A percentile compares a stretch with the other conserved stretches of the same genome.
phyloP scores from a whole-genome alignment of 225 moss, liverwort and hornwort genomes.

The Physcomitrellopsis africana region DNA sequence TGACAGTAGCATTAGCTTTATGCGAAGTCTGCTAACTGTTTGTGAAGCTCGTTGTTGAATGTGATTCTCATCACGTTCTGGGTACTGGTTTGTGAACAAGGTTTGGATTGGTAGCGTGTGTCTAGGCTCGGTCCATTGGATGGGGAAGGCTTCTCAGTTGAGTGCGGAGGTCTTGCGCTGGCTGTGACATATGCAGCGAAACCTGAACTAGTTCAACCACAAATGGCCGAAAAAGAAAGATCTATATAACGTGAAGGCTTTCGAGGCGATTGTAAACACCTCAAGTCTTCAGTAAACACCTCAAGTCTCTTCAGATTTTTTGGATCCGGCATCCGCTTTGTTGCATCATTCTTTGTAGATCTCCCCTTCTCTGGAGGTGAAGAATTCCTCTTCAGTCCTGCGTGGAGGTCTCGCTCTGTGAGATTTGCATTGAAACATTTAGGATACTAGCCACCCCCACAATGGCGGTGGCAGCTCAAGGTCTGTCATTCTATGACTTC shows the following conservation, averaged over 20 bases:
- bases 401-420: constrained; percentile 31
- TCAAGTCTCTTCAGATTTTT: constrained; percentile 24
- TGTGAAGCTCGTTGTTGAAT: neutral
- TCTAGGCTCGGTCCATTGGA: neutral
- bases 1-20: no score
- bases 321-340: constrained; percentile 17
- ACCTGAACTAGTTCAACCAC: constrained; percentile 11
- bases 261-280: constrained; percentile 23
- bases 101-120: neutral
- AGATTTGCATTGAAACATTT: neutral
- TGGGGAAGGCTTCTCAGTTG: neutral
- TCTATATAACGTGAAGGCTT: constrained; percentile 25
- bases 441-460: neutral
- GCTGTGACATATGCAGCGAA: no score
- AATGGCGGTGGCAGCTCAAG: constrained; percentile 36
- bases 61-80: constrained; percentile 34
- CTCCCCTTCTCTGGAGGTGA: constrained; percentile 41
- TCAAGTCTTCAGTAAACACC: no score
- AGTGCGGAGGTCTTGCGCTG: neutral
- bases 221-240: constrained; percentile 61
- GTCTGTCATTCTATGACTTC: constrained; percentile 36
- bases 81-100: neutral
- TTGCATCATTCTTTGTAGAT: constrained; percentile 32
- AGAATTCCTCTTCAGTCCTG: constrained; percentile 23
- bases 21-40: no score